Conservation (phyloP, 257 asterid species). For the Solanum paucissectum region DNA sequence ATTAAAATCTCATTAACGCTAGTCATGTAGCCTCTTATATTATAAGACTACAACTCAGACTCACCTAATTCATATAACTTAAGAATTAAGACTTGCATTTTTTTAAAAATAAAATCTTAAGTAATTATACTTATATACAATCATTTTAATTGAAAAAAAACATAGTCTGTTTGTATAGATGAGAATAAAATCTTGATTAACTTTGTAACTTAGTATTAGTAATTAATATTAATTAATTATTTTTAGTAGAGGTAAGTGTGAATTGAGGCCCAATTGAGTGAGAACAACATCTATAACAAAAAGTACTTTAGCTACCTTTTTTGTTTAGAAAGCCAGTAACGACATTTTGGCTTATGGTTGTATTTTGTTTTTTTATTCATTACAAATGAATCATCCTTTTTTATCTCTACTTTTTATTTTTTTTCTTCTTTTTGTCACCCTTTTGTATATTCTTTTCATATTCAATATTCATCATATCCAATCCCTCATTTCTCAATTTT, state of each 20-base stretch:
- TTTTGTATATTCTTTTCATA: not conserved
- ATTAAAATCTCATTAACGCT: not conserved
- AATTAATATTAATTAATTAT: not conserved
- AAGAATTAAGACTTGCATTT: not conserved
- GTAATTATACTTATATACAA: not conserved
- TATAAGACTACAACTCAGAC: not conserved
- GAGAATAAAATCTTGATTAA: not conserved
- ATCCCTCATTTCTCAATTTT: not conserved
- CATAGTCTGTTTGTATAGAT: not conserved
- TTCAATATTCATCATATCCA: not conserved
- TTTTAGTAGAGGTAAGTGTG: not conserved
- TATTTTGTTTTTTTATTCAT: not conserved
- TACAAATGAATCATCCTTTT: not conserved
- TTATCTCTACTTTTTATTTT: not conserved
- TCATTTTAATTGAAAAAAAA: not conserved
- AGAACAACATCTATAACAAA: not conserved
- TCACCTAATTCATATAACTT: not conserved
- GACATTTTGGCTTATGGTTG: slow-evolving; percentile 38
- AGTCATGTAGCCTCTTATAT: not conserved
- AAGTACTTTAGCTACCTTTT: slow-evolving; percentile 9
- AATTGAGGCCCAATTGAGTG: not conserved
- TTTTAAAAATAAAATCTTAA: too few species aligned
- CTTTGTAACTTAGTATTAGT: not conserved
- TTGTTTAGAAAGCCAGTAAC: slow-evolving; percentile 43
- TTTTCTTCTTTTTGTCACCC: not conserved